A percentile compares a stretch with the other conserved stretches of the same genome.
phyloP scores from a whole-genome alignment of 2,329 filamentous ascomycete species.

The Fusarium brevicatenulatum region DNA sequence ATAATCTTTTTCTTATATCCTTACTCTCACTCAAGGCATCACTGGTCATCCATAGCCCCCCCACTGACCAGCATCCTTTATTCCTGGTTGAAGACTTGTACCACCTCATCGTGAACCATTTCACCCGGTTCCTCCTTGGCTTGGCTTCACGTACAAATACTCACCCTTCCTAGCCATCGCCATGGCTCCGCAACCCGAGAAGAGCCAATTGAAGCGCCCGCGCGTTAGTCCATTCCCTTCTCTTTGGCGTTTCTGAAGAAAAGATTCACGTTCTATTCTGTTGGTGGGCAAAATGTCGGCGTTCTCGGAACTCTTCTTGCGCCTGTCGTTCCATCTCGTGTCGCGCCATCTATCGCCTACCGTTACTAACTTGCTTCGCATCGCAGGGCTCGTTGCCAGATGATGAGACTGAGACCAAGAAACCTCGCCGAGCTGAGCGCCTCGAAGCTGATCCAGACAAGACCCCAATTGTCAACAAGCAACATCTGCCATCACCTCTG shows the following conservation, averaged over 20 bases:
- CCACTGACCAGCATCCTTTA: slow-evolving; percentile 15
- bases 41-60: slow-evolving; percentile 21
- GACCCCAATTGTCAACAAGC: slow-evolving; percentile 69
- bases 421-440: slow-evolving; percentile 81
- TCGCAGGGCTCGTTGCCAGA: slow-evolving; percentile 73
- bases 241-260: slow-evolving; percentile 2
- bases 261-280: background rate
- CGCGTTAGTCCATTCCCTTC: slow-evolving; percentile 66
- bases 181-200: slow-evolving; percentile 73
- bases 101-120: slow-evolving; percentile 25
- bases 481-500: slow-evolving; percentile 83
- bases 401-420: slow-evolving; percentile 77
- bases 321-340: slow-evolving; percentile 11
- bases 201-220: slow-evolving; percentile 85
- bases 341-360: slow-evolving; percentile 11
- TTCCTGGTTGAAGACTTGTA: slow-evolving; percentile 4
- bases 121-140: slow-evolving; percentile 24
- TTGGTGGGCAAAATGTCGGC: slow-evolving; percentile 2
- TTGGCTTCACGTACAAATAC: slow-evolving; percentile 28
- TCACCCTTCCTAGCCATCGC: slow-evolving; percentile 37
- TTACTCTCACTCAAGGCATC: slow-evolving; percentile 37
- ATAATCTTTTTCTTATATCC: slow-evolving; percentile 18
- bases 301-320: slow-evolving; percentile 6
- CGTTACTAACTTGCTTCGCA: slow-evolving; percentile 38
- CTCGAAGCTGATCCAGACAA: slow-evolving; percentile 67